Conservation (phyloP, 352 stramenopile species). For the Pythium periplocum region DNA sequence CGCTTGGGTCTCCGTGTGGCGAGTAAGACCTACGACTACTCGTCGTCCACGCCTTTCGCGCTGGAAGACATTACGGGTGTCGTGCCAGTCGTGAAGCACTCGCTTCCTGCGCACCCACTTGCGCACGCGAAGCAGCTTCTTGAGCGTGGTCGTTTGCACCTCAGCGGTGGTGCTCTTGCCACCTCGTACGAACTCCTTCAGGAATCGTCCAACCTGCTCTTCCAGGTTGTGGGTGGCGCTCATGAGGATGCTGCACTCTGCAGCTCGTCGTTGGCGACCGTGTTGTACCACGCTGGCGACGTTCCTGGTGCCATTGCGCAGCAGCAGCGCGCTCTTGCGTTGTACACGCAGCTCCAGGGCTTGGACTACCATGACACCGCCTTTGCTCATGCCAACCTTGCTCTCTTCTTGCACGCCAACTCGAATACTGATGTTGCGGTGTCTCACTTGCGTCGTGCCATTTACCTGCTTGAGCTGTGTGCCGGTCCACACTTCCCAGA, state of each 20-base stretch:
- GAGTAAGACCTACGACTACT: conserved; percentile 88
- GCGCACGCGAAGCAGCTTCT: conserved; percentile 77
- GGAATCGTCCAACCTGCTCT: conserved; percentile 90
- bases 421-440: conserved; percentile 83
- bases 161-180: conserved; percentile 68
- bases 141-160: conserved; percentile 82
- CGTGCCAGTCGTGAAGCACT: conserved; percentile 93
- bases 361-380: conserved; percentile 92
- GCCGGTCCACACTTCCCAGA: conserved; percentile 88
- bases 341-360: conserved; percentile 90
- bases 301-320: conserved; percentile 83
- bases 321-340: conserved; percentile 86
- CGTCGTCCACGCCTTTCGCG: conserved; percentile 68
- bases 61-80: conserved; percentile 90
- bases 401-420: conserved; percentile 88
- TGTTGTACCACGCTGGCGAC: conserved; percentile 91
- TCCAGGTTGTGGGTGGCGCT: conserved; percentile 90
- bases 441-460: conserved; percentile 85
- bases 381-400: conserved; percentile 88
- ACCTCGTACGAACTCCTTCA: conserved; percentile 83
- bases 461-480: conserved; percentile 93
- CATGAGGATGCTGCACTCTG: conserved; percentile 92
- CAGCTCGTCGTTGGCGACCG: conserved; percentile 88
- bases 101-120: conserved; percentile 72
- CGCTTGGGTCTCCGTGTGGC: conserved; percentile 88